A percentile compares a stretch with the other conserved stretches of the same genome.
Evolutionary conservation across 306 rosid genomes (phyloP).

Genomic region (Malus sylvestris): DNA sequence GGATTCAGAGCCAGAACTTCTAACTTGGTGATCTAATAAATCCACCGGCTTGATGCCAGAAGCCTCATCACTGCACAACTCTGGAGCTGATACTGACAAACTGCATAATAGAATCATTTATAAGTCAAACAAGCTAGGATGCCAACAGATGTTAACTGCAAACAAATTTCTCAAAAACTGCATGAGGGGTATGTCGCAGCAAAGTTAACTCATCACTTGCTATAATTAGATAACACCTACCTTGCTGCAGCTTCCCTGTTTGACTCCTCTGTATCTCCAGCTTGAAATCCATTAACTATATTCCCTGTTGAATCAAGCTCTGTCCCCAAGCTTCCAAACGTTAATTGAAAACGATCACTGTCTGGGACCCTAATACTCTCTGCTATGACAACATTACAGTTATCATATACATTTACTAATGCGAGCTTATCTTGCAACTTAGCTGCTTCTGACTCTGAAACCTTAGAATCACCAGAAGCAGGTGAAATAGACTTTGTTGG

Average conservation of each 20-base stretch:
- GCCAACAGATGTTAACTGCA: background rate
- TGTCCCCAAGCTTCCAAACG: constrained; percentile 86
- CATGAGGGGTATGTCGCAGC: background rate
- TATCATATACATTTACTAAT: constrained; percentile 47
- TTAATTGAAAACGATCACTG: constrained; percentile 65
- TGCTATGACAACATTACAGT: constrained; percentile 80
- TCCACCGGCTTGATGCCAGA: constrained; percentile 51
- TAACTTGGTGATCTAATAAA: constrained; percentile 43
- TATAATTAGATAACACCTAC: constrained; percentile 31
- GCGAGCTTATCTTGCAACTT: constrained; percentile 58
- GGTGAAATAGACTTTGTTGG: constrained; percentile 56
- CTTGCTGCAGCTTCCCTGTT: constrained; percentile 50
- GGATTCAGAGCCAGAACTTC: constrained; percentile 52
- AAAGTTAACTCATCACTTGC: background rate
- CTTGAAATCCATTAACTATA: constrained; percentile 35
- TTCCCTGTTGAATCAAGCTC: constrained; percentile 46
- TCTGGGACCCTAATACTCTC: constrained; percentile 86
- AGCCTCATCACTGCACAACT: constrained; percentile 52
- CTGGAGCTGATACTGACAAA: constrained; percentile 45
- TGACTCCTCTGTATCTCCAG: constrained; percentile 45
- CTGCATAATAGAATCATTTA: constrained; percentile 27
- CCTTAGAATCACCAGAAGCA: constrained; percentile 43
- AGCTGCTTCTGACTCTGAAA: constrained; percentile 41
- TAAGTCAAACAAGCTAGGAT: background rate
- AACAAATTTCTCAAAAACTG: background rate